Evolutionary conservation across 2,329 filamentous ascomycete species (phyloP).

Genomic region (Ceratocystiopsis sp.): DNA sequence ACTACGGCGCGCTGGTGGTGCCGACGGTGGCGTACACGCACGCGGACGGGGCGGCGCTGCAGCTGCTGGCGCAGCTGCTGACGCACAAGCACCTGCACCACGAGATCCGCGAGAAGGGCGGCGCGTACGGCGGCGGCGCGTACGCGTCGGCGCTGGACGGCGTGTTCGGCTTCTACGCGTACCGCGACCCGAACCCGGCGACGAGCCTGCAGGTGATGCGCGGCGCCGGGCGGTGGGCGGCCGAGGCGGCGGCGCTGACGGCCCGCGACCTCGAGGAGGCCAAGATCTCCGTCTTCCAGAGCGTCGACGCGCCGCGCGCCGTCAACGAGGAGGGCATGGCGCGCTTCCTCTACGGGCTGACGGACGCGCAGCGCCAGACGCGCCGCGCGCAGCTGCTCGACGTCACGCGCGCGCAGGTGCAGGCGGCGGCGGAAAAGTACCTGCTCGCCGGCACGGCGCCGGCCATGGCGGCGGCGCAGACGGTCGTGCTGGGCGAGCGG

Average conservation of each 20-base stretch:
- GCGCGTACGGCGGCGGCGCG: conserved; percentile 86
- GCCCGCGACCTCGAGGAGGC: conserved; percentile 84
- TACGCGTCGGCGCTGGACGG: conserved; percentile 67
- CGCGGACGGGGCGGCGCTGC: conserved; percentile 58
- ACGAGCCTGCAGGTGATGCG: conserved; percentile 78
- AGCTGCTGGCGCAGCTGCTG: conserved; percentile 77
- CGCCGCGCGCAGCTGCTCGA: conserved; percentile 74
- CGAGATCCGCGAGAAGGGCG: conserved; percentile 94
- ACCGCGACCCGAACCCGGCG: conserved; percentile 85
- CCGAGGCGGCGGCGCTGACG: conserved; percentile 57
- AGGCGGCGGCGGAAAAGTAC: conserved; percentile 65
- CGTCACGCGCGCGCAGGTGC: conserved; percentile 65
- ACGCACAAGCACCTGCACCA: conserved; percentile 95
- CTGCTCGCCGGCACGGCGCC: conserved; percentile 44
- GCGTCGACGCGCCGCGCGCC: conserved; percentile 71
- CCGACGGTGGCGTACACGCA: conserved; percentile 73
- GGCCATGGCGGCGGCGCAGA: conserved; percentile 39
- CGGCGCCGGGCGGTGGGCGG: conserved; percentile 67
- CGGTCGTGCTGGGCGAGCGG: conserved; percentile 68
- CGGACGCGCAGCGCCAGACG: conserved; percentile 74
- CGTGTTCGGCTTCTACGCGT: conserved; percentile 87
- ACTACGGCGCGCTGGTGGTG: conserved; percentile 72
- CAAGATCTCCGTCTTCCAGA: conserved; percentile 87
- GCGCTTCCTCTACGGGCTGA: conserved; percentile 69
- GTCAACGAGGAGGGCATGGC: conserved; percentile 80